These are phyloP conservation scores for Quercus suber DNA, from an alignment of 306 rosid genomes.

Conservation along the genomic window DNA sequence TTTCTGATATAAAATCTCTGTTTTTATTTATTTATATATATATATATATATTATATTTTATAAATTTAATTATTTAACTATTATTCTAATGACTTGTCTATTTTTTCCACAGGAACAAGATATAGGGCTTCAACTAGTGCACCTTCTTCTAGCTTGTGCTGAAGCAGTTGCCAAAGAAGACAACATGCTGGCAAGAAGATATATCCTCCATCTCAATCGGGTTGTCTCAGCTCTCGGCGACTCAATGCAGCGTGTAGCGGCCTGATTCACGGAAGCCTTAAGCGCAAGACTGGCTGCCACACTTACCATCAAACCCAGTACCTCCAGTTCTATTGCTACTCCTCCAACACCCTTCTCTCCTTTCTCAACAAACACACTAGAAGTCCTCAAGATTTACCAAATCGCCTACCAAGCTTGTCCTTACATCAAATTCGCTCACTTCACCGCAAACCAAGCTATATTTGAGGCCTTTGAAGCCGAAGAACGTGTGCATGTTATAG, in stretches of 20 bases:
- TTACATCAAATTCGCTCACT: slow-evolving; percentile 82
- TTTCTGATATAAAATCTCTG: no score
- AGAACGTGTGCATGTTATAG: slow-evolving; percentile 82
- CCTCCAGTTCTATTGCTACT: neutral
- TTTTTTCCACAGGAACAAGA: slow-evolving; percentile 60
- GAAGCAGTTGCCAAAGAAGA: slow-evolving; percentile 92
- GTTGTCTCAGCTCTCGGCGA: slow-evolving; percentile 76
- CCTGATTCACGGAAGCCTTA: slow-evolving; percentile 83
- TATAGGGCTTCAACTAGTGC: slow-evolving; percentile 90
- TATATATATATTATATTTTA: no score
- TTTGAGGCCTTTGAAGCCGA: slow-evolving; percentile 87
- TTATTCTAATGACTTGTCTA: neutral
- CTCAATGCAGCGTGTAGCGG: slow-evolving; percentile 87
- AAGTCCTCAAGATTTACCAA: slow-evolving; percentile 80
- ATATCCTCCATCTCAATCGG: slow-evolving; percentile 70
- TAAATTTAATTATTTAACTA: no score
- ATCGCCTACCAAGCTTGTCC: slow-evolving; percentile 96
- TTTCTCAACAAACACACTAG: slow-evolving; percentile 64
- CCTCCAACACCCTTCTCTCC: slow-evolving; percentile 29
- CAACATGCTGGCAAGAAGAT: slow-evolving; percentile 80
- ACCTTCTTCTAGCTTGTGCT: slow-evolving; percentile 88
- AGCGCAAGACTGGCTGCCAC: slow-evolving; percentile 69
- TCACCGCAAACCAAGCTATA: slow-evolving; percentile 89
- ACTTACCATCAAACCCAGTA: slow-evolving; percentile 29
- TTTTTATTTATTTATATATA: no score